phyloP scores from a whole-genome alignment of 2,329 filamentous ascomycete genomes.

The Ceratocystiopsis brevicomis region DNA sequence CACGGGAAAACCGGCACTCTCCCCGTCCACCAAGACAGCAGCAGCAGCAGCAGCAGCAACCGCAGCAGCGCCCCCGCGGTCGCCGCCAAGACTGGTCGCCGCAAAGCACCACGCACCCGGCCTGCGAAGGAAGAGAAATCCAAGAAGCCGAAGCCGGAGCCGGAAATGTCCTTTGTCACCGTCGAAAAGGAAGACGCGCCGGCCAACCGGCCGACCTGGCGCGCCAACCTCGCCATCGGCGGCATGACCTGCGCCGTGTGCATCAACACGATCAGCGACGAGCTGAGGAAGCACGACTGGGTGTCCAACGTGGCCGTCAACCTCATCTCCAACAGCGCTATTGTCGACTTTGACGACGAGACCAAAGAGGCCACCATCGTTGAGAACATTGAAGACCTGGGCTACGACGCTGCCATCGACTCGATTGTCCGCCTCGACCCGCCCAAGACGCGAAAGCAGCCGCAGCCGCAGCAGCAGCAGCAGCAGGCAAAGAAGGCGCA shows the following conservation, averaged over 20 bases:
- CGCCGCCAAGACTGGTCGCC: background rate
- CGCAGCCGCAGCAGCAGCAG: too few relatives aligned
- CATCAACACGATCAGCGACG: constrained; percentile 40
- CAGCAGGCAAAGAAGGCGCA: background rate
- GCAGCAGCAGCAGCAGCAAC: background rate
- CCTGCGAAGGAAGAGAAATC: background rate
- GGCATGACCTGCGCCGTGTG: constrained; percentile 62
- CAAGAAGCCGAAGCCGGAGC: constrained; percentile 5
- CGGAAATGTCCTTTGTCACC: constrained; percentile 15
- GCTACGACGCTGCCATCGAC: constrained; percentile 45
- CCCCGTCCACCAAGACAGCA: background rate
- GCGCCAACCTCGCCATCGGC: constrained; percentile 38
- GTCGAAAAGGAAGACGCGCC: constrained; percentile 17
- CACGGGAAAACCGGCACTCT: background rate
- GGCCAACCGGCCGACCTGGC: constrained; percentile 21
- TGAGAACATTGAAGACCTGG: constrained; percentile 39
- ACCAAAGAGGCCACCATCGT: constrained; percentile 28
- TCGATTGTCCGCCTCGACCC: constrained; percentile 22
- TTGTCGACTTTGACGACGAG: constrained; percentile 33
- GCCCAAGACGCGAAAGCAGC: constrained; percentile 6
- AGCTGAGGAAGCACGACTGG: constrained; percentile 37
- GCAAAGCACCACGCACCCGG: too few relatives aligned
- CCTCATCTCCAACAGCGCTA: constrained; percentile 48
- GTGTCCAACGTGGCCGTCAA: constrained; percentile 41
- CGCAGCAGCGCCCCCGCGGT: background rate